A percentile compares a stretch with the other conserved stretches of the same genome.
phyloP scores from a whole-genome alignment of 176 grass and related monocot genomes.

The Oryza australiensis region DNA sequence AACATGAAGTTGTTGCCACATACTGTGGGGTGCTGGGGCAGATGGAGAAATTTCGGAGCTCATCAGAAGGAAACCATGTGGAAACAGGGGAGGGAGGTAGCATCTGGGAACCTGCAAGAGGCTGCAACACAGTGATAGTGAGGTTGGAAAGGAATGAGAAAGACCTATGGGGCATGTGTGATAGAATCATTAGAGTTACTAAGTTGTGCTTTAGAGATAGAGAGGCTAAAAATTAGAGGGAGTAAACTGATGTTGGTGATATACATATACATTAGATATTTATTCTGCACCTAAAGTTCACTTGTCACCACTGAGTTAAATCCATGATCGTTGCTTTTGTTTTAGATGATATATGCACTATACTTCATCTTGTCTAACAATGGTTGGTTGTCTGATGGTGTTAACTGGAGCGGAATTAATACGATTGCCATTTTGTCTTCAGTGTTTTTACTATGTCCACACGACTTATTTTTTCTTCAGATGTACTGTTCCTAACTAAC shows the following conservation, averaged over 20 bases:
- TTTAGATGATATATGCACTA: neutral
- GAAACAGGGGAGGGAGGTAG: neutral
- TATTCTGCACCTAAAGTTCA: neutral
- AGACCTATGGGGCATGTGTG: slow-evolving; percentile 25
- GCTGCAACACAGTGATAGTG: neutral
- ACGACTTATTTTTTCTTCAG: slow-evolving; percentile 21
- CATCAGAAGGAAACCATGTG: neutral
- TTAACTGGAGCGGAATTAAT: slow-evolving; percentile 21
- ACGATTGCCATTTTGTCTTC: slow-evolving; percentile 35
- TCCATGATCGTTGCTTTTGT: neutral
- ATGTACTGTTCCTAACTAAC: slow-evolving; percentile 25
- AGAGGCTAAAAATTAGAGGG: neutral
- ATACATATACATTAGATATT: slow-evolving; percentile 15
- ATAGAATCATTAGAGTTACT: neutral
- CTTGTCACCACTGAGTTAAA: neutral
- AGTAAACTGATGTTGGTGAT: neutral
- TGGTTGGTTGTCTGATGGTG: slow-evolving; percentile 35
- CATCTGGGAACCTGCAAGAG: slow-evolving; percentile 20
- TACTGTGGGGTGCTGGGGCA: neutral
- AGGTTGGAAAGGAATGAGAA: slow-evolving; percentile 5
- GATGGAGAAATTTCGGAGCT: neutral
- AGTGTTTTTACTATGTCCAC: slow-evolving; percentile 6
- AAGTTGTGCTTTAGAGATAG: neutral
- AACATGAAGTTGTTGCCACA: neutral
- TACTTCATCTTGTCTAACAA: slow-evolving; percentile 1